Conservation (phyloP, 805 yeast species). For the Metschnikowia cerradonensis region DNA sequence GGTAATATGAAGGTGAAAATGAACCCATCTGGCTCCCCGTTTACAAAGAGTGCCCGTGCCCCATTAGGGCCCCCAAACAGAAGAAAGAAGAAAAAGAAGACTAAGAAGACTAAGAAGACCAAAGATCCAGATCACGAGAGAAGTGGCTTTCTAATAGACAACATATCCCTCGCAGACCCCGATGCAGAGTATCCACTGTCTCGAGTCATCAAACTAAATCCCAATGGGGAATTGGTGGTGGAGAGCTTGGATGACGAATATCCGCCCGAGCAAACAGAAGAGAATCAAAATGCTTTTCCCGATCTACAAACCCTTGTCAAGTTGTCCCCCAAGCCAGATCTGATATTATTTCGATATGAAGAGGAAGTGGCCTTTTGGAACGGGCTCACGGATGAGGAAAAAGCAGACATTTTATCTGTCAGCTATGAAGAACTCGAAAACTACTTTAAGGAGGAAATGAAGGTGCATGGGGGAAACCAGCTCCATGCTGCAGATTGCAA, state of each 20-base stretch:
- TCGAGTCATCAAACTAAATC: constrained; percentile 63
- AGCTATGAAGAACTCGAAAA: constrained; percentile 68
- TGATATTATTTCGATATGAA: constrained; percentile 11
- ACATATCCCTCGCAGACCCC: constrained; percentile 50
- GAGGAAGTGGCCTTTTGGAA: constrained; percentile 15
- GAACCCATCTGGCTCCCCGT: neutral
- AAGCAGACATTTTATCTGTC: constrained; percentile 40
- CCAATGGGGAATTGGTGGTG: constrained; percentile 75
- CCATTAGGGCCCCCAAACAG: constrained; percentile 17
- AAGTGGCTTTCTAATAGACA: constrained; percentile 18
- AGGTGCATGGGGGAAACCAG: constrained; percentile 2
- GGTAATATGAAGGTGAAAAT: constrained; percentile 35
- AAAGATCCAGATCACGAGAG: neutral
- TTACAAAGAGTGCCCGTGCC: constrained; percentile 5
- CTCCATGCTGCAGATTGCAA: neutral
- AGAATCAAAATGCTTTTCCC: neutral
- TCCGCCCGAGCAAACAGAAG: constrained; percentile 2
- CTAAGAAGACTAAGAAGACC: constrained; percentile 9
- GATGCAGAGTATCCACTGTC: constrained; percentile 68
- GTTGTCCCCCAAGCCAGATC: constrained; percentile 5
- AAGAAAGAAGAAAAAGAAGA: constrained; percentile 33
- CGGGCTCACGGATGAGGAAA: constrained; percentile 10
- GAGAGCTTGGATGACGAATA: constrained; percentile 46
- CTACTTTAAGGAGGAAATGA: constrained; percentile 41
- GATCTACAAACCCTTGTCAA: neutral